Evolutionary conservation across 2,329 filamentous ascomycete species (phyloP), one percentile per base, ranked within the genome.

Genomic region (Paecilomyces sp.): DNA sequence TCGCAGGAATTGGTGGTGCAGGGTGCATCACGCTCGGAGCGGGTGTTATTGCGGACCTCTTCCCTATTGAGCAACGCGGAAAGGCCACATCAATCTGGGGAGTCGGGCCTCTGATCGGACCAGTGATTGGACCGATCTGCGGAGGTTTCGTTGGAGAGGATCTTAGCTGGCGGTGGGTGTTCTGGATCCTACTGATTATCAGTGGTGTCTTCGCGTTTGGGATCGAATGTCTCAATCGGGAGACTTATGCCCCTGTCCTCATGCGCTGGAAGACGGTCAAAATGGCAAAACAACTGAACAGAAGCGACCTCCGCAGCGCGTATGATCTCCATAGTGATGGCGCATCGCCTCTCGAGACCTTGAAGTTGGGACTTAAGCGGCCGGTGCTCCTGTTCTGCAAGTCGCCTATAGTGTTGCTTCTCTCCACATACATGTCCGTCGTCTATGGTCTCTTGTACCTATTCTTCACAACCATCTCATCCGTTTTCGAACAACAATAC

Each of bases 391-490:
- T 85, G 5, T 69, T 73, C 57, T 78, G 15, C 41, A 47, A 80
- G 12, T 82, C 84, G 60, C 72, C 79, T 1, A 82, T 84, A 60
- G 72, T 85, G 8, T 76, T 82, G 64, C 68, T 79, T 18, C 72
- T 83, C n/a, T 76, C 81, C 3, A 54, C 80, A 8, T 81, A 82
- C 63, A 77, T 80, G 68, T 77, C 79, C 0, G 76, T 82, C 30
- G 67, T 81, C 1, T 84, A 84, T 62, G 80, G 82, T 2, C 72
- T 82, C 8, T 71, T 83, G 9, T 84, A 83, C 65, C 71, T 84
- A 6, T 77, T 81, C 56, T 77, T 82, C 51, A 79, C 80, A 1
- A 83, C 80, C 0, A 81, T 83, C 60, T 75, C 82, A 0, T 66
- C 68, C 13, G 74, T 83, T 0, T 84, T 79, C 70, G 72, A 75